phyloP scores from a whole-genome alignment of 2,329 filamentous ascomycete genomes.

The Furcasterigmium sp. region DNA sequence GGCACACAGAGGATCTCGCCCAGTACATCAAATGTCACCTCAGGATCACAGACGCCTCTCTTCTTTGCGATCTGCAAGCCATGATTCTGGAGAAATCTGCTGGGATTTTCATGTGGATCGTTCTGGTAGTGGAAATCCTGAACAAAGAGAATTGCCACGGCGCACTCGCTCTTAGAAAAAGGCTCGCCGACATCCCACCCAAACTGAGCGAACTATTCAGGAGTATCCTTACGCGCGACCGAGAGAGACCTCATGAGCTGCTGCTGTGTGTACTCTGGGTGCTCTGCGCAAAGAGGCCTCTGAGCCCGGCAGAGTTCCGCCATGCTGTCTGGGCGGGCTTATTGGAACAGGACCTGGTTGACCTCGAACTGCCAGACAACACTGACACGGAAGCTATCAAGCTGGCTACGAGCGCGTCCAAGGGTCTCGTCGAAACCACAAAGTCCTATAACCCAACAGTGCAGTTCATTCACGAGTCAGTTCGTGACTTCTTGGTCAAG shows the following conservation, averaged over 20 bases:
- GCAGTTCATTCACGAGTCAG: constrained; percentile 51
- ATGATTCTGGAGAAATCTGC: constrained; percentile 28
- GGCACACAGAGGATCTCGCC: constrained; percentile 28
- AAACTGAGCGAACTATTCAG: constrained; percentile 42
- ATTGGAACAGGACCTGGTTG: background rate
- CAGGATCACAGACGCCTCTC: constrained; percentile 9
- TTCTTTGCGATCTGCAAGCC: background rate
- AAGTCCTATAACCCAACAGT: constrained; percentile 24
- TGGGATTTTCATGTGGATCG: constrained; percentile 38
- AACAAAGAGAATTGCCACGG: constrained; percentile 26
- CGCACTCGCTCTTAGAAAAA: constrained; percentile 16
- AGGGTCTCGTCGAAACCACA: constrained; percentile 42
- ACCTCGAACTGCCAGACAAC: constrained; percentile 17
- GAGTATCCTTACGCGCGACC: constrained; percentile 43
- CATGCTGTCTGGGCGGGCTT: constrained; percentile 28
- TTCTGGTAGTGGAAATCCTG: constrained; percentile 32
- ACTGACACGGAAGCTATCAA: constrained; percentile 14
- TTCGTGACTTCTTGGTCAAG: constrained; percentile 40
- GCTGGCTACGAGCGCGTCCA: constrained; percentile 37
- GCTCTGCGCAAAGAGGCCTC: constrained; percentile 38
- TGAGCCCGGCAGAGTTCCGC: constrained; percentile 39
- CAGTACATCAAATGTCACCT: constrained; percentile 23
- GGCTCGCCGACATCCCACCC: constrained; percentile 27
- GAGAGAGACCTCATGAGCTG: constrained; percentile 30
- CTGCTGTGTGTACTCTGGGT: constrained; percentile 47